Evolutionary conservation across 139 green algal species (phyloP).

Genomic region (Tetradesmus obliquus): DNA sequence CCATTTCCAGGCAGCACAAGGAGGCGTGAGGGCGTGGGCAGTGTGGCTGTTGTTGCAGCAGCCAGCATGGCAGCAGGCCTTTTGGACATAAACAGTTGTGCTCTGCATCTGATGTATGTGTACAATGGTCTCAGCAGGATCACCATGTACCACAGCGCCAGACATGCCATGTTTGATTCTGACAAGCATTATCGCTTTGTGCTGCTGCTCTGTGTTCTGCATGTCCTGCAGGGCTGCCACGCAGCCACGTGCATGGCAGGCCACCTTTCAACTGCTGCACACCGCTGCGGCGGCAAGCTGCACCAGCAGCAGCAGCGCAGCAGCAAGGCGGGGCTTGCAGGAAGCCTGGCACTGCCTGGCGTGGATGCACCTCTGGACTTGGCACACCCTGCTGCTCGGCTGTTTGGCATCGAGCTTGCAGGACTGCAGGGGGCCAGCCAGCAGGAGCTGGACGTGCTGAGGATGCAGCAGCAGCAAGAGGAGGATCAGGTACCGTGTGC

Average conservation of each 20-base stretch:
- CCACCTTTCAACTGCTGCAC: slow-evolving; percentile 14
- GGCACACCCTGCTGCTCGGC: background rate
- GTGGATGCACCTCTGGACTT: background rate
- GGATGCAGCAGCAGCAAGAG: slow-evolving; percentile 2
- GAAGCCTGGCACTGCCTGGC: slow-evolving; percentile 19
- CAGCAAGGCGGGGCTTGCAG: background rate
- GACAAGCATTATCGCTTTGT: background rate
- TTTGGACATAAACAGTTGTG: too few species aligned
- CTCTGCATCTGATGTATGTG: too few species aligned
- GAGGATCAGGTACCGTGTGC: background rate
- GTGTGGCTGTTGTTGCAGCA: too few species aligned
- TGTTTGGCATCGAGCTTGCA: slow-evolving; percentile 31
- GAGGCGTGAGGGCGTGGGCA: too few species aligned
- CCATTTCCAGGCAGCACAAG: background rate
- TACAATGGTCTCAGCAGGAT: too few species aligned
- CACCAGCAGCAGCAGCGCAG: background rate
- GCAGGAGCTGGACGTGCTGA: slow-evolving; percentile 2
- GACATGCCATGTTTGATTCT: background rate
- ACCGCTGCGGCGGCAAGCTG: slow-evolving; percentile 35
- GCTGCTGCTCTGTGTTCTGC: background rate
- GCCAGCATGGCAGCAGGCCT: too few species aligned
- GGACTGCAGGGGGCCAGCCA: slow-evolving; percentile 4
- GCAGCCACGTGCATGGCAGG: background rate
- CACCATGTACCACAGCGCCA: too few species aligned
- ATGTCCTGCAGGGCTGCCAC: slow-evolving; percentile 25